Percentiles rank a stretch among this genome's conserved stretches.
Evolutionary conservation across 768 basidiomycete genomes (phyloP).

Genomic region (Tubosaeta sp.): DNA sequence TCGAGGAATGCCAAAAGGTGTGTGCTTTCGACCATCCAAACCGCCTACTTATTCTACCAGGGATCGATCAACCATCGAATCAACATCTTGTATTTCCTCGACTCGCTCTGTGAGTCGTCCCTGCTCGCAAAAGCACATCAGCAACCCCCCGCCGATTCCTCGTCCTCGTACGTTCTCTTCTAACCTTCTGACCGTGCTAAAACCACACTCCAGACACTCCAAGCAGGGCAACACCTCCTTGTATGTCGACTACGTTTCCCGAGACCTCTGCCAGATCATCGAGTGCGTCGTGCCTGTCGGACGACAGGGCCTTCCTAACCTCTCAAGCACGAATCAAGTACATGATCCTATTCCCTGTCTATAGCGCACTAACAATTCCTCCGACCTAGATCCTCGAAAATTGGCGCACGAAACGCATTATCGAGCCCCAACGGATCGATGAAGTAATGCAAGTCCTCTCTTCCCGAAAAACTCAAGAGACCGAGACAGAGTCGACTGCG

Average conservation of each 20-base stretch:
- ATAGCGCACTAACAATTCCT: not conserved
- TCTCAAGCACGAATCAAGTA: slow-evolving; percentile 85
- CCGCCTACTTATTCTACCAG: slow-evolving; percentile 30
- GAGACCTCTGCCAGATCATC: slow-evolving; percentile 77
- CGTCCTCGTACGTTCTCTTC: slow-evolving; percentile 17
- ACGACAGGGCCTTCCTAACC: slow-evolving; percentile 83
- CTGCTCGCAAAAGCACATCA: slow-evolving; percentile 59
- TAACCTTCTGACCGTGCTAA: not conserved
- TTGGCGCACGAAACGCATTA: slow-evolving; percentile 81
- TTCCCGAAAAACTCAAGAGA: slow-evolving; percentile 35
- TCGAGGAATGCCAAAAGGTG: slow-evolving; percentile 90
- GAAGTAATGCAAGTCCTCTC: slow-evolving; percentile 58
- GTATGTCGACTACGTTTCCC: slow-evolving; percentile 72
- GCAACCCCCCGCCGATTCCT: slow-evolving; percentile 22
- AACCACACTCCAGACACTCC: slow-evolving; percentile 20
- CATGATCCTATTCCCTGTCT: not conserved
- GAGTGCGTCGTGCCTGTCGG: slow-evolving; percentile 85
- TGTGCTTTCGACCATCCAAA: not conserved
- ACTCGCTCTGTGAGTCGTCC: slow-evolving; percentile 79
- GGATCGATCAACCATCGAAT: slow-evolving; percentile 89
- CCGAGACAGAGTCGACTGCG: slow-evolving; percentile 17
- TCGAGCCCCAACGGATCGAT: slow-evolving; percentile 77
- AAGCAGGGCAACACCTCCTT: slow-evolving; percentile 42
- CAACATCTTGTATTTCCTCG: slow-evolving; percentile 88
- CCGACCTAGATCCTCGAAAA: slow-evolving; percentile 75